phyloP scores from a whole-genome alignment of 495 filamentous ascomycete genomes.

The Physcia stellaris region DNA sequence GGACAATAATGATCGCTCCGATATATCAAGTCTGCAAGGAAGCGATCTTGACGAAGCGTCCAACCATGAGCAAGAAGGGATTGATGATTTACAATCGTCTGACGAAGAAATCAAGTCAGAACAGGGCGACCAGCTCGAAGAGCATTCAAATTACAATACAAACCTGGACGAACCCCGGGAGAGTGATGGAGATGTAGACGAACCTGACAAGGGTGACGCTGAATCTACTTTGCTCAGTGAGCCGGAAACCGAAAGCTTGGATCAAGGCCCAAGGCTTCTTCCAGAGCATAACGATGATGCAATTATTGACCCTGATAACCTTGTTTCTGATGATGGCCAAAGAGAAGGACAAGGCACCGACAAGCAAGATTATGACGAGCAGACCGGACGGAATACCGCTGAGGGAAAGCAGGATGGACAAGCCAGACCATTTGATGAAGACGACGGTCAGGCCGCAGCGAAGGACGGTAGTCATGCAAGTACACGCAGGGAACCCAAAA shows the following conservation, averaged over 20 bases:
- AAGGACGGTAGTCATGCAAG: constrained; percentile 30
- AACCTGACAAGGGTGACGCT: constrained; percentile 27
- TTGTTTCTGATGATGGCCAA: too few relatives aligned
- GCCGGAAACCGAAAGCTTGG: constrained; percentile 30
- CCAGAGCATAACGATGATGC: constrained; percentile 29
- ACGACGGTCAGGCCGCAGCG: too few relatives aligned
- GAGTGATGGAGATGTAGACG: constrained; percentile 21
- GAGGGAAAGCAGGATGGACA: constrained; percentile 34
- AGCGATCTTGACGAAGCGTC: constrained; percentile 58
- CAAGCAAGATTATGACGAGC: constrained; percentile 18
- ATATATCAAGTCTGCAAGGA: constrained; percentile 52
- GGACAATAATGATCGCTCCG: constrained; percentile 49
- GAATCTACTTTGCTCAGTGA: constrained; percentile 34
- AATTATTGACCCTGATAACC: constrained; percentile 46
- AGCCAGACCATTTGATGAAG: too few relatives aligned
- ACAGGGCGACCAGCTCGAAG: constrained; percentile 7
- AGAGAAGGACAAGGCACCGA: constrained; percentile 45
- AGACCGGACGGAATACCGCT: constrained; percentile 28
- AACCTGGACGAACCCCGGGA: constrained; percentile 12
- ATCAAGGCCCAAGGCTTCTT: constrained; percentile 32
- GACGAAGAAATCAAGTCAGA: constrained; percentile 12
- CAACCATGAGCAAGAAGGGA: too few relatives aligned
- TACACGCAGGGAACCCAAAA: constrained; percentile 33
- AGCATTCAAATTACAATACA: constrained; percentile 23
- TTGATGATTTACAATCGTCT: constrained; percentile 34